These are phyloP conservation scores for Cryptococcus sp. DNA, from an alignment of 1,284 basidiomycete genomes.

Conservation along the genomic window DNA sequence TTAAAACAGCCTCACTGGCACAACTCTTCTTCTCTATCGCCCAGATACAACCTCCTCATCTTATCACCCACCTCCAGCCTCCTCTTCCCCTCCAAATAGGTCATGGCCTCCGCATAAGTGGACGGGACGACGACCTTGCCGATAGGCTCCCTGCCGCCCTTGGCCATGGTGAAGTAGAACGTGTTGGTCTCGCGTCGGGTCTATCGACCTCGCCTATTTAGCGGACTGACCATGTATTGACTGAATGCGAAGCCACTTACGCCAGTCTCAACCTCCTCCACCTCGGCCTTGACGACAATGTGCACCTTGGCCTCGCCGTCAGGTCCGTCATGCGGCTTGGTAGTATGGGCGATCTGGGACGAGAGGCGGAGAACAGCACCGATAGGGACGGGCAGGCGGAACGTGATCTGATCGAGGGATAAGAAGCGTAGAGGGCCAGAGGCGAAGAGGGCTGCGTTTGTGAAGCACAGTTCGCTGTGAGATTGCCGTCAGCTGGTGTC, in stretches of 20 bases:
- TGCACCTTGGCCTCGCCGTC: constrained; percentile 55
- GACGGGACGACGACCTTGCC: constrained; percentile 61
- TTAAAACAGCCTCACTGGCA: neutral
- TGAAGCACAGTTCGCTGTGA: constrained; percentile 64
- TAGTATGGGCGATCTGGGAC: constrained; percentile 57
- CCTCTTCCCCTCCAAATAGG: constrained; percentile 72
- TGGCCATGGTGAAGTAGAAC: constrained; percentile 53
- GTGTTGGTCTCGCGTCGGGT: constrained; percentile 46
- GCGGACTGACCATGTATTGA: neutral
- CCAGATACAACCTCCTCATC: constrained; percentile 45
- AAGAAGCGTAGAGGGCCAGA: constrained; percentile 66
- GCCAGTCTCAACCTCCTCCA: constrained; percentile 69
- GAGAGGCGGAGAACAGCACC: constrained; percentile 71
- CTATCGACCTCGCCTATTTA: constrained; percentile 14
- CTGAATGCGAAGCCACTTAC: constrained; percentile 45
- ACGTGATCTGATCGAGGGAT: constrained; percentile 72
- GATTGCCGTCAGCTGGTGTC: neutral
- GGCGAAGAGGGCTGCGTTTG: constrained; percentile 68
- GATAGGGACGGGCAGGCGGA: constrained; percentile 74
- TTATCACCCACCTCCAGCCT: constrained; percentile 50
- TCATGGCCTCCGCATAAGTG: constrained; percentile 65
- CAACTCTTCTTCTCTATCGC: constrained; percentile 1
- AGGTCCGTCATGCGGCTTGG: constrained; percentile 29
- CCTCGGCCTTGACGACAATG: constrained; percentile 69
- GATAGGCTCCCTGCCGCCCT: constrained; percentile 47